Evolutionary conservation across 352 stramenopile genomes (phyloP).

Genomic region (Globisporangium uncinulatum): DNA sequence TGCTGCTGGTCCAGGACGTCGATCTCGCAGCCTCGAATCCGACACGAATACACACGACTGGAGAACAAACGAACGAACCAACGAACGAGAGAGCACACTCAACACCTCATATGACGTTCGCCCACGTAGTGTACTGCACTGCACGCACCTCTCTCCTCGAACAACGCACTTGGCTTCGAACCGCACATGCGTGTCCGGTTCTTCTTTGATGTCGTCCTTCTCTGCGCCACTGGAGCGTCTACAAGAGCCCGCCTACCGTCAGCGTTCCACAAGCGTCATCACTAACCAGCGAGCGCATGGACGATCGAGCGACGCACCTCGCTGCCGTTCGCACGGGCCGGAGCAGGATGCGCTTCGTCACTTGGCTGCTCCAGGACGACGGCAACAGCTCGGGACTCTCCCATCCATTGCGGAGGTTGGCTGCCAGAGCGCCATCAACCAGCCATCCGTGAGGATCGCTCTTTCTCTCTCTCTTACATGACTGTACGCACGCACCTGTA

Average conservation of each 20-base stretch:
- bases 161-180: constrained; percentile 50
- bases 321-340: constrained; percentile 9
- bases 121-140: too few relatives aligned
- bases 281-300: too few relatives aligned
- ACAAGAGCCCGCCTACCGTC: background rate
- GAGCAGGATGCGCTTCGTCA: constrained; percentile 58
- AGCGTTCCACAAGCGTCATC: background rate
- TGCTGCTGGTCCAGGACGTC: constrained; percentile 9
- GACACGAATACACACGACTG: constrained; percentile 8
- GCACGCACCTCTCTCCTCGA: constrained; percentile 34
- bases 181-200: background rate
- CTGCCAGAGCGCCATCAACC: constrained; percentile 2
- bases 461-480: too few relatives aligned
- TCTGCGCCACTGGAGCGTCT: constrained; percentile 3
- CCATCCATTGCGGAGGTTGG: constrained; percentile 22
- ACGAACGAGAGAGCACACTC: background rate
- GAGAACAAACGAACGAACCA: too few relatives aligned
- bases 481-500: constrained; percentile 4
- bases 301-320: background rate
- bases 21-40: background rate
- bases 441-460: too few relatives aligned
- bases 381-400: constrained; percentile 52
- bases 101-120: background rate
- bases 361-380: constrained; percentile 57
- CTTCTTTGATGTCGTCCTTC: constrained; percentile 1